Percentiles rank a stretch among this genome's conserved stretches.
phyloP scores from a whole-genome alignment of 768 basidiomycete genomes.

The Mycena olivaceomarginata region DNA sequence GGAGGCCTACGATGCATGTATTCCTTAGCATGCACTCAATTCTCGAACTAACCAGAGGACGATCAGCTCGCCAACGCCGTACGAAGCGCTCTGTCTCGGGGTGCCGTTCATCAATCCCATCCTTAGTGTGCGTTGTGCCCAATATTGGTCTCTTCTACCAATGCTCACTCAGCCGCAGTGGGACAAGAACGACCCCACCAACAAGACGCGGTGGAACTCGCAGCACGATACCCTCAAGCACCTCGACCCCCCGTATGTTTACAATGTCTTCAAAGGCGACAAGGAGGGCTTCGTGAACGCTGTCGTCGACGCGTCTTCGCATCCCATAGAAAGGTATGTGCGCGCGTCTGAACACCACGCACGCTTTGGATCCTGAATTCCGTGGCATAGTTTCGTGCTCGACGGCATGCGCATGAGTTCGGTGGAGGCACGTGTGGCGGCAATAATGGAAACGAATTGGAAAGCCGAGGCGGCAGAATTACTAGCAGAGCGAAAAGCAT shows the following conservation, averaged over 20 bases:
- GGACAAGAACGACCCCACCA: constrained; percentile 51
- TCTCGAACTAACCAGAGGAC: too few relatives aligned
- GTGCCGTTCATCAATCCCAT: constrained; percentile 57
- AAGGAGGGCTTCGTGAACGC: constrained; percentile 53
- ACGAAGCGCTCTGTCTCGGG: too few relatives aligned
- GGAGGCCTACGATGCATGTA: neutral
- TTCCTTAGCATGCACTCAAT: neutral
- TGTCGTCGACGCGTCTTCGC: constrained; percentile 47
- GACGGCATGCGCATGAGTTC: constrained; percentile 52
- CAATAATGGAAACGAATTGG: constrained; percentile 58
- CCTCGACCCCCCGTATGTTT: constrained; percentile 59
- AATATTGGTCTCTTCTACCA: neutral
- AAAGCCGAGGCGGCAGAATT: constrained; percentile 46
- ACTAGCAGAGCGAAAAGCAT: constrained; percentile 9
- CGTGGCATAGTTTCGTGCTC: constrained; percentile 50
- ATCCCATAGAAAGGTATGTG: constrained; percentile 54
- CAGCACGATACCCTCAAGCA: constrained; percentile 55
- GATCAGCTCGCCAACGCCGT: constrained; percentile 33
- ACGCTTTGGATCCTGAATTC: neutral
- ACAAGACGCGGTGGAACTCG: constrained; percentile 52
- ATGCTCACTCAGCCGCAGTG: constrained; percentile 42
- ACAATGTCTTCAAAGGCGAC: constrained; percentile 50
- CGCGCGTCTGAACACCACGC: neutral
- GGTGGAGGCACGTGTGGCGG: constrained; percentile 48
- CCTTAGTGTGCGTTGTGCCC: neutral